Base-by-base conservation (phyloP, 768 basidiomycete genomes). In the Leccinum boreale region DNA sequence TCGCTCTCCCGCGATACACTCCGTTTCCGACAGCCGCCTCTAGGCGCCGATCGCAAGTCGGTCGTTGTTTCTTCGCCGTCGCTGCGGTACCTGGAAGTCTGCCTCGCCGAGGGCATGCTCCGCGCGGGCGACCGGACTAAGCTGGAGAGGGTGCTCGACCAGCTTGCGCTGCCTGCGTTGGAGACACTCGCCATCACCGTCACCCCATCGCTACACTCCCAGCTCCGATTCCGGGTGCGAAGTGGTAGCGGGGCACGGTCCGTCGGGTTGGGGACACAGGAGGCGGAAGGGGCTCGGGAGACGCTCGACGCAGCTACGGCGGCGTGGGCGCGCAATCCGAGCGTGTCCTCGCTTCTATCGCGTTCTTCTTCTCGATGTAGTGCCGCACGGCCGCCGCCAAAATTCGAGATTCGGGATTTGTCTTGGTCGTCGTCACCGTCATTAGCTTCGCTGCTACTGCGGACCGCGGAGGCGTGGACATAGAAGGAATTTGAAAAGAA, bases 41-140 rank as follows among this genome's bases (percentile, higher is more conserved):
- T n/a, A 28, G 42, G 23, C 10, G 8, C 8, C 36, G 29, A 50
- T 19, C 55, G 26, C 52, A 55, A 23, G 31, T 12, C 51, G 15
- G 44, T 62, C 36, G 12, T 39, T 0, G 17, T 39, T 39, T 39
- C 36, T 17, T 55, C 17, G 2, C 33, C 36, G 5, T 52, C 64
- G 4, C 56, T 73, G 5, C 31, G 26, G 24, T 17, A 9, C 8
- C 53, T 71, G 23, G 55, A 67, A 14, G 12, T 71, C 50, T 23
- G n/a, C 10, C 60, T 72, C n/a, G 62, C 67, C 53, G 54, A 17
- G 44, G 70, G 65, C 45, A 49, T 54, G 39, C 57, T 67, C 50
- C 52, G 63, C 3, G 64, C 67, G 47, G 67, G 65, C 12, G 52
- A 70, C 23, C 63, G 63, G 1, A 33, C 57, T 10, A 42, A 23